Base-by-base conservation (phyloP, 1,284 basidiomycete genomes). In the Apiotrichum brassicae region DNA sequence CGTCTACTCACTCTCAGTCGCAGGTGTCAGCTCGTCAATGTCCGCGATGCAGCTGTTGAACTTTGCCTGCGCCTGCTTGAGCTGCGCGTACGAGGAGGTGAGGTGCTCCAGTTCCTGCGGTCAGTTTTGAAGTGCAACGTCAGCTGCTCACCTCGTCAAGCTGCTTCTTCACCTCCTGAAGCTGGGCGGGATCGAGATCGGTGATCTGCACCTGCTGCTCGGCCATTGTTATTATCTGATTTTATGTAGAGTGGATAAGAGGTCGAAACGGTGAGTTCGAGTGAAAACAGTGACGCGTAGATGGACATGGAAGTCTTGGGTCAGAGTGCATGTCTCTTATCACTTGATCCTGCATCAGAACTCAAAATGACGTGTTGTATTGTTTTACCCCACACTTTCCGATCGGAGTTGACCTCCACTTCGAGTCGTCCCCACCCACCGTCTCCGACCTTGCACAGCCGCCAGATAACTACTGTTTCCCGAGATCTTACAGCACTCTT, bases 1-100 rank as follows among this genome's bases (percentile, higher is more conserved):
- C 37, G 11, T 13, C 1, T 19, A 74, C 78, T 34, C 51, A 87
- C 91, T 80, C 64, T 82, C 78, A 62, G 87, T 90, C 43, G 79
- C 76, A 0, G 82, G 80, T 50, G 83, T 87, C 11, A 97, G 75
- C 60, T 89, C 82, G n/a, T 76, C 76, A 3, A 93, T 82, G 59
- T 87, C 71, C 43, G 87, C 85, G 30, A 92, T 81, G 63, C 93
- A 97, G 12, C 82, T 76, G 59, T 82, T 85, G 78, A 97, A 97
- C 74, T 93, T 95, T 12, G 85, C 80, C 65, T 97, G 92, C 2
- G 92, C 94, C 62, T 86, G 82, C 69, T 90, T 93, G 24, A 97
- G 81, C 66, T 97, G 92, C 7, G 84, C 82, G 69, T 92, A 97
- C 22, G 93, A 97, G 59, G 81, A 86, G 7, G 92, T 90, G 47